Evolutionary conservation across 768 basidiomycete species (phyloP).

Genomic region (Tylopilus intermedius): DNA sequence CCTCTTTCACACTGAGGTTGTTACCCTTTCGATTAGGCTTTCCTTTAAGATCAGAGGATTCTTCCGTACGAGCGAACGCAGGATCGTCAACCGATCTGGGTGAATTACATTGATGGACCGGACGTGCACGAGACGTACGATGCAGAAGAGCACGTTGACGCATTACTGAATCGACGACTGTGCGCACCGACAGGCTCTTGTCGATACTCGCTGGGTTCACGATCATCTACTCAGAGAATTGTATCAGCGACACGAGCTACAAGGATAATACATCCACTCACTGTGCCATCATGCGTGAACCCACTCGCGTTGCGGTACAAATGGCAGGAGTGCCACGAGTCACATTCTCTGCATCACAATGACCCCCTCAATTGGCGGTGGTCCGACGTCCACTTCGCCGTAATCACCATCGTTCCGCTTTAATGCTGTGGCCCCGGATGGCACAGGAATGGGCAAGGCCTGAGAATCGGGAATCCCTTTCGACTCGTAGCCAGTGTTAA

Average conservation of each 20-base stretch:
- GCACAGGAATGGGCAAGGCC: slow-evolving; percentile 1
- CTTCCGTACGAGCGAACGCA: slow-evolving; percentile 42
- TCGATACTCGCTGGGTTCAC: background rate
- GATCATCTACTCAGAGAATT: background rate
- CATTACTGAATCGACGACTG: slow-evolving; percentile 18
- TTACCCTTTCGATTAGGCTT: slow-evolving; percentile 38
- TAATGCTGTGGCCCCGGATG: background rate
- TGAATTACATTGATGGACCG: slow-evolving; percentile 42
- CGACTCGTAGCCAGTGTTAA: background rate
- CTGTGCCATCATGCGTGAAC: background rate
- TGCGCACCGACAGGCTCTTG: background rate
- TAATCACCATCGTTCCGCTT: background rate
- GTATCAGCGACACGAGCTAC: background rate
- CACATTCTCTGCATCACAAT: background rate
- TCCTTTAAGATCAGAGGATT: slow-evolving; percentile 43
- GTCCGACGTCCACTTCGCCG: slow-evolving; percentile 1
- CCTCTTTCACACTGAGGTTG: slow-evolving; percentile 18
- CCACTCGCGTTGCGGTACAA: background rate
- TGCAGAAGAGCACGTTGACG: slow-evolving; percentile 12
- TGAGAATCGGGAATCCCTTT: slow-evolving; percentile 4
- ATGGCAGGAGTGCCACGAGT: background rate
- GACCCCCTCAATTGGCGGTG: background rate
- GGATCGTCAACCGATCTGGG: slow-evolving; percentile 45
- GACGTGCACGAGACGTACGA: slow-evolving; percentile 22
- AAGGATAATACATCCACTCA: background rate